Base-by-base conservation (phyloP, 1,284 basidiomycete genomes). In the Cerioporus squamosus region DNA sequence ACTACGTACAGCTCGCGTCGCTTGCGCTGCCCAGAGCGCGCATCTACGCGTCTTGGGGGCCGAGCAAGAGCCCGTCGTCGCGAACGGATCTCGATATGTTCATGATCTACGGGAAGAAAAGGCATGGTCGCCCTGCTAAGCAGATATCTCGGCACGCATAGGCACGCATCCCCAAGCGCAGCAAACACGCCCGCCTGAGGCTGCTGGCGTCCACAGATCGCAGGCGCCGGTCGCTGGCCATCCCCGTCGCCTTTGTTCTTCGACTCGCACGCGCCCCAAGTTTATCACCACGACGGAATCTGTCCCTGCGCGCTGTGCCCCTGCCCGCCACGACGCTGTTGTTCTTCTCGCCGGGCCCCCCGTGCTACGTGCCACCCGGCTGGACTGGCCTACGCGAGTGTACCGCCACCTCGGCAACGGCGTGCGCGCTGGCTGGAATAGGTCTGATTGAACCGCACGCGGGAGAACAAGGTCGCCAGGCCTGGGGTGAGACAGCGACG, bases 31-130 rank as follows among this genome's bases (percentile, higher is more conserved):
- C 20, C 33, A 39, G 47, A 39, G 29, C 49, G 49, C 49, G 24
- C 38, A 51, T n/a, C n/a, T 4, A 36, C 49, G 38, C 23, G 15
- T 20, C 14, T 38, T 5, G 49, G 38, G 49, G 14, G 39, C 49
- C 49, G 49, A 51, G 39, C 10, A 24, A 42, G 38, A 24, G 20
- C 38, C 18, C 22, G 49, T 20, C 24, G 26, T 42, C 39, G 20
- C 49, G 17, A 26, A 17, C 24, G 24, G 50, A 57, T 57, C 56
- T 53, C 56, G 56, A 57, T 57, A 44, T 39, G 51, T 29, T 48
- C 36, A 39, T 50, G 55, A 57, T 57, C 55, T 53, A 48, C 55
- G 50, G 22, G 50, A 57, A 57, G 55, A 38, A 50, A 40, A 26
- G 38, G 50, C 26, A 29, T 46, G 40, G 55, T 31, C 55, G 36